A percentile compares a stretch with the other conserved stretches of the same genome.
Conservation (phyloP, 1,139 yeast species). For the Pichia kudriavzevii region DNA sequence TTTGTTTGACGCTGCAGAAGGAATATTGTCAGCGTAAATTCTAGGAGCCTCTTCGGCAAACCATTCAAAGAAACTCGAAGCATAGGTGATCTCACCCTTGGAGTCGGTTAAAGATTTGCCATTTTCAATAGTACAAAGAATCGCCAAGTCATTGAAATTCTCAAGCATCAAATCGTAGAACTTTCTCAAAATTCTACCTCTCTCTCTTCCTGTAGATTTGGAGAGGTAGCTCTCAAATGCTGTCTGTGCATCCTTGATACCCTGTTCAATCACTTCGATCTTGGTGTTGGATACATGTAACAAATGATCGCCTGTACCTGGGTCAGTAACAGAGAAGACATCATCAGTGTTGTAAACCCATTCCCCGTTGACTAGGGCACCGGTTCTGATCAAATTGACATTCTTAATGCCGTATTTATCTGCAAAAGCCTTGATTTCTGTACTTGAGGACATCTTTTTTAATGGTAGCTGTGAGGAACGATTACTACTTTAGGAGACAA, state of each 20-base stretch:
- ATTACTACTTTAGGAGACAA: neutral
- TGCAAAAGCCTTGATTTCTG: conserved; percentile 22
- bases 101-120: conserved; percentile 81
- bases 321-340: conserved; percentile 65
- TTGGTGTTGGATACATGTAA: conserved; percentile 53
- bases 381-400: conserved; percentile 22
- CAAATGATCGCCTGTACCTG: conserved; percentile 61
- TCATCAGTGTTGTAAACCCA: conserved; percentile 26
- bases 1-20: conserved; percentile 49
- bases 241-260: conserved; percentile 55
- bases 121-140: conserved; percentile 68
- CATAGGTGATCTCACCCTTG: conserved; percentile 66
- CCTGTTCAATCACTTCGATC: conserved; percentile 48
- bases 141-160: conserved; percentile 70
- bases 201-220: conserved; percentile 56
- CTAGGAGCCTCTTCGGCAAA: conserved; percentile 87
- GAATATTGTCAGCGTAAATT: conserved; percentile 65
- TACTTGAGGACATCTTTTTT: conserved; percentile 20
- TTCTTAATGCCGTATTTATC: conserved; percentile 25
- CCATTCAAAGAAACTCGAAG: conserved; percentile 83
- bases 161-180: conserved; percentile 58
- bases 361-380: conserved; percentile 25
- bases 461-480: no score
- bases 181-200: conserved; percentile 60
- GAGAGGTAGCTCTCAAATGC: conserved; percentile 52